Evolutionary conservation across 441 rosid species (phyloP).

Genomic region (Pelargonium myrrhifolium): DNA sequence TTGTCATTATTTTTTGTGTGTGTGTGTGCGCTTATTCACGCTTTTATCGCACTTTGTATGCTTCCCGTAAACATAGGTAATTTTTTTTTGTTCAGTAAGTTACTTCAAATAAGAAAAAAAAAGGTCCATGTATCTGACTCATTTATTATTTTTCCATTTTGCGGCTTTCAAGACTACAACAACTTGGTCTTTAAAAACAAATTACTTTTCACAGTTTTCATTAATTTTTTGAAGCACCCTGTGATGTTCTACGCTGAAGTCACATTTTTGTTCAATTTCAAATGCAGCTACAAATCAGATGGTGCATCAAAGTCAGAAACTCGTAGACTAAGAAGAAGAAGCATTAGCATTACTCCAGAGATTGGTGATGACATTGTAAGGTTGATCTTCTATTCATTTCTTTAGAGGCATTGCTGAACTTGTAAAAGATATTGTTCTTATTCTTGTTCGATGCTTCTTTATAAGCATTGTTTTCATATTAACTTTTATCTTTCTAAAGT

Average conservation of each 20-base stretch:
- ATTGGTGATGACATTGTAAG: constrained; percentile 98
- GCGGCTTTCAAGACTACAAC: neutral
- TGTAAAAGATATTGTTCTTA: too few species aligned
- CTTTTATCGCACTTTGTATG: too few species aligned
- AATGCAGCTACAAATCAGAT: constrained; percentile 60
- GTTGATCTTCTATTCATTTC: constrained; percentile 42
- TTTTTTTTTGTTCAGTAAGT: too few species aligned
- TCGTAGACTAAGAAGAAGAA: constrained; percentile 90
- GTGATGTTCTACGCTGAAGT: constrained; percentile 12
- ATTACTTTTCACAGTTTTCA: neutral
- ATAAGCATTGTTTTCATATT: too few species aligned
- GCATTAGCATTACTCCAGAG: constrained; percentile 65
- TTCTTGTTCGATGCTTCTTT: too few species aligned
- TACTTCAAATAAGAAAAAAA: too few species aligned
- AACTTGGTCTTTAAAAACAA: neutral
- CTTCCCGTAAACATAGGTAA: too few species aligned
- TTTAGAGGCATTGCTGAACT: neutral
- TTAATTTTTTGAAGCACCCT: neutral
- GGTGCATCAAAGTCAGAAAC: constrained; percentile 76
- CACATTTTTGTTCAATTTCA: constrained; percentile 22
- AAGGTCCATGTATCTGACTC: too few species aligned
- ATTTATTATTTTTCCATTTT: too few species aligned
- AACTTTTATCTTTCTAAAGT: neutral
- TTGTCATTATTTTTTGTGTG: neutral
- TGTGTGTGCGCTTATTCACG: too few species aligned